Evolutionary conservation across 1,284 basidiomycete genomes (phyloP).

Genomic region (Filobasidium uniguttulatum): DNA sequence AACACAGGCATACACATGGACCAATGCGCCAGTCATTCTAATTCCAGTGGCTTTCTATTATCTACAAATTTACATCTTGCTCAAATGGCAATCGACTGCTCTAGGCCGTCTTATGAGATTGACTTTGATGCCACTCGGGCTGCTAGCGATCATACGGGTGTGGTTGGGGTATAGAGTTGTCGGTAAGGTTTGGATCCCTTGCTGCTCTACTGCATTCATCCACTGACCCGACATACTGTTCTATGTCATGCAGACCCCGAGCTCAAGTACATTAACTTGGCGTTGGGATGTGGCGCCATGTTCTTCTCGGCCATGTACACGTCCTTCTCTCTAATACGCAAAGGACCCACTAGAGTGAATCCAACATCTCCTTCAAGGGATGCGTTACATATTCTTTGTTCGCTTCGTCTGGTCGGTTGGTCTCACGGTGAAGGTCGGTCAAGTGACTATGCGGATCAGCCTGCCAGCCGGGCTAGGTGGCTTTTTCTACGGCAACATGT

Average conservation of each 20-base stretch:
- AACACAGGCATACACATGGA: slow-evolving; percentile 4
- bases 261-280: slow-evolving; percentile 11
- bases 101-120: background rate
- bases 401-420: slow-evolving; percentile 13
- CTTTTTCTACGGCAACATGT: background rate
- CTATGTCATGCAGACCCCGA: background rate
- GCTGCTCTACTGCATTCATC: background rate
- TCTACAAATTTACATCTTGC: slow-evolving; percentile 10
- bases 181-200: background rate
- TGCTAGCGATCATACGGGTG: slow-evolving; percentile 2
- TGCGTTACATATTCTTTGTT: slow-evolving; percentile 11
- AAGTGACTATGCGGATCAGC: background rate
- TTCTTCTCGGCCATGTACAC: slow-evolving; percentile 10
- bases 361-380: slow-evolving; percentile 1
- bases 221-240: background rate
- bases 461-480: background rate
- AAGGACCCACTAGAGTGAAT: background rate
- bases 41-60: slow-evolving; percentile 9
- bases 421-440: background rate
- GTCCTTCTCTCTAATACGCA: slow-evolving; percentile 6
- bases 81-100: slow-evolving; percentile 1
- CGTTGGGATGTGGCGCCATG: slow-evolving; percentile 11
- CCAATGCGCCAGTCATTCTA: slow-evolving; percentile 1
- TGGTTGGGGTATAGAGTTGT: slow-evolving; percentile 7
- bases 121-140: slow-evolving; percentile 7